Percentiles rank a stretch among this genome's conserved stretches.
Conservation (phyloP, 1,139 yeast species). For the Blastobotrys illinoisensis region DNA sequence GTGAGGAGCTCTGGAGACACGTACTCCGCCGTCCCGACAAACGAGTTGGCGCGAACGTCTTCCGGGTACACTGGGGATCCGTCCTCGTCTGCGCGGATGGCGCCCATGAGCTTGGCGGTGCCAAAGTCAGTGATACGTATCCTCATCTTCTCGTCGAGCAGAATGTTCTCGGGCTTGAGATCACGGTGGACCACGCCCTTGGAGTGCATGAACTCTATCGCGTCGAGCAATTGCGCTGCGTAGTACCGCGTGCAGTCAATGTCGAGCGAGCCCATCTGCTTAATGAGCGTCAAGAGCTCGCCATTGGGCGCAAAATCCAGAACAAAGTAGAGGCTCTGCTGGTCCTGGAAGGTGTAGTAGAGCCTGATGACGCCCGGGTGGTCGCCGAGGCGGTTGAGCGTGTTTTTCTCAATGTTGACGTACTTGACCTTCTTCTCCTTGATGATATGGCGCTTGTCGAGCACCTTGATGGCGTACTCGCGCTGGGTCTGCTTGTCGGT, state of each 20-base stretch:
- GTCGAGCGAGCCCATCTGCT: conserved; percentile 69
- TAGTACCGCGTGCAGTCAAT: conserved; percentile 73
- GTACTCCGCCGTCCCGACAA: conserved; percentile 81
- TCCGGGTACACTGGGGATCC: conserved; percentile 34
- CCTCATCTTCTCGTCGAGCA: conserved; percentile 74
- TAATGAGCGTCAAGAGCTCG: conserved; percentile 73
- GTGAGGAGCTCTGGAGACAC: conserved; percentile 91
- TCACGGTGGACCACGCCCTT: conserved; percentile 91
- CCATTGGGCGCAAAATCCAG: conserved; percentile 92
- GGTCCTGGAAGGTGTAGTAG: conserved; percentile 92
- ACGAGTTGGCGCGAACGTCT: conserved; percentile 70
- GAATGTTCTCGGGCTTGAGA: conserved; percentile 82
- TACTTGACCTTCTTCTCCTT: conserved; percentile 93
- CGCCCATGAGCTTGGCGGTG: conserved; percentile 73
- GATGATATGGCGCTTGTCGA: conserved; percentile 90
- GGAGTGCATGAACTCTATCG: conserved; percentile 74
- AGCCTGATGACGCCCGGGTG: conserved; percentile 85
- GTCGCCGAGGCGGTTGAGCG: conserved; percentile 76
- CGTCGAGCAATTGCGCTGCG: conserved; percentile 77
- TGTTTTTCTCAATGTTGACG: conserved; percentile 92
- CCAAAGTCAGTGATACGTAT: conserved; percentile 97
- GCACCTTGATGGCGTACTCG: conserved; percentile 83
- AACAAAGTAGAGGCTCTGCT: conserved; percentile 80
- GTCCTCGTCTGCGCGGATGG: conserved; percentile 37
- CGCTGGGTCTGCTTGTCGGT: conserved; percentile 66